Base-by-base conservation (phyloP, 805 yeast genomes). In the Pichia rugopelliculosa region DNA sequence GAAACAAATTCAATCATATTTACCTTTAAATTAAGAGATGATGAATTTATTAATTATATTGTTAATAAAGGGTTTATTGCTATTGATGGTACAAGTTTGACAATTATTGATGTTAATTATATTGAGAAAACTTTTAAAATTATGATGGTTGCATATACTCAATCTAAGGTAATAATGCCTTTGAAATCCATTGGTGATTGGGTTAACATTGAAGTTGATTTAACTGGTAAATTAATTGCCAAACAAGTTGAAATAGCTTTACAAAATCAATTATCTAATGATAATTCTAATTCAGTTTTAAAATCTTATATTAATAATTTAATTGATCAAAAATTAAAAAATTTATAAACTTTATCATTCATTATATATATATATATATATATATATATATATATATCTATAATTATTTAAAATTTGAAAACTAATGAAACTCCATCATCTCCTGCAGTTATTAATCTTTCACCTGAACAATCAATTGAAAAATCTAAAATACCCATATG, bases 1-100 rank as follows among this genome's bases (percentile, higher is more conserved):
- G 97, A 90, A 59, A 84, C 80, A 1, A 87, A 88, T 63, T 82
- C 98, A 1, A 69, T 88, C 30, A 72, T 82, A 4, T 84, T 80
- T 62, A 84, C 87, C 4, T 90, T 91, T 66, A 65, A 78, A 64
- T 72, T 88, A 45, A 71, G 84, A 49, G 93, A 88, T 51, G 56
- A 62, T 18, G 74, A 77, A 43, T 73, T 79, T 47, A 74, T 77
- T 42, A 77, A 77, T 53, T 93, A 83, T 62, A 83, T 93, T 51
- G 98, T 93, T 11, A 95, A 88, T 61, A 93, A 93, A 68, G 99
- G 99, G 4, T 93, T 91, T 59, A 84, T 93, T 49, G 80, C 93
- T 23, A 68, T 93, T 17, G 99, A 93, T 62, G 99, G 99, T 33
- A 84, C 96, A 1, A 87, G 96, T 21, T 73, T 93, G 54, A 93